These are phyloP conservation scores for Anaeramoeba ignava DNA, from an alignment of 78 protist species.

Conservation along the genomic window DNA sequence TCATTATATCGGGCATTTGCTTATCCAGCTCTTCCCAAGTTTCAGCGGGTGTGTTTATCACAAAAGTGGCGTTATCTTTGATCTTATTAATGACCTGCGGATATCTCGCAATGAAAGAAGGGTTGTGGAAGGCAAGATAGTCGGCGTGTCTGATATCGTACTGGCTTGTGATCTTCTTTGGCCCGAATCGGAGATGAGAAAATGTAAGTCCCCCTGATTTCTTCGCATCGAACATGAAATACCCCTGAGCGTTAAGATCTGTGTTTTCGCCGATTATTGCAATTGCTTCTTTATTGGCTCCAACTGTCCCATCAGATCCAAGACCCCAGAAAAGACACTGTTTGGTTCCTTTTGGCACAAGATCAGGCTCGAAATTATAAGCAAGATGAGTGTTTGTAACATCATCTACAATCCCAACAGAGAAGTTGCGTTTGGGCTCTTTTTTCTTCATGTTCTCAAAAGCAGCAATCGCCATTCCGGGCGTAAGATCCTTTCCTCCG, in stretches of 20 bases:
- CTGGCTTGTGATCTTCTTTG: constrained; percentile 20
- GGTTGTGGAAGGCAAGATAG: constrained; percentile 53
- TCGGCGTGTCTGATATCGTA: constrained; percentile 45
- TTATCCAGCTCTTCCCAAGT: constrained; percentile 18
- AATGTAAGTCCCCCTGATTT: constrained; percentile 51
- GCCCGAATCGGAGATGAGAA: constrained; percentile 54
- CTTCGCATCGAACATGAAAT: constrained; percentile 55
- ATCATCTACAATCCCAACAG: constrained; percentile 48
- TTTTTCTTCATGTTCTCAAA: no score
- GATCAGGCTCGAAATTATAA: constrained; percentile 1
- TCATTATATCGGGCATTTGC: constrained; percentile 22
- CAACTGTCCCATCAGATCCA: constrained; percentile 65
- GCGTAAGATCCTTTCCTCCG: constrained; percentile 54
- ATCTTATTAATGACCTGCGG: no score
- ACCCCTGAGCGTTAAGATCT: constrained; percentile 29
- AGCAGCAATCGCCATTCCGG: constrained; percentile 3
- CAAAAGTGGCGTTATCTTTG: constrained; percentile 30
- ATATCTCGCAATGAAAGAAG: no score
- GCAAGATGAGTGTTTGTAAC: constrained; percentile 30
- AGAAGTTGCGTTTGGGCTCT: constrained; percentile 39
- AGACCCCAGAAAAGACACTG: constrained; percentile 53
- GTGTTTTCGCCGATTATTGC: constrained; percentile 36
- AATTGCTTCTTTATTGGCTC: constrained; percentile 58
- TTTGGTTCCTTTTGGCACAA: constrained; percentile 31
- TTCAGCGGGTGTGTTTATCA: constrained; percentile 28